A percentile compares a stretch with the other conserved stretches of the same genome.
phyloP scores from a whole-genome alignment of 1,139 yeast genomes.

The Meyerozyma guilliermondii region DNA sequence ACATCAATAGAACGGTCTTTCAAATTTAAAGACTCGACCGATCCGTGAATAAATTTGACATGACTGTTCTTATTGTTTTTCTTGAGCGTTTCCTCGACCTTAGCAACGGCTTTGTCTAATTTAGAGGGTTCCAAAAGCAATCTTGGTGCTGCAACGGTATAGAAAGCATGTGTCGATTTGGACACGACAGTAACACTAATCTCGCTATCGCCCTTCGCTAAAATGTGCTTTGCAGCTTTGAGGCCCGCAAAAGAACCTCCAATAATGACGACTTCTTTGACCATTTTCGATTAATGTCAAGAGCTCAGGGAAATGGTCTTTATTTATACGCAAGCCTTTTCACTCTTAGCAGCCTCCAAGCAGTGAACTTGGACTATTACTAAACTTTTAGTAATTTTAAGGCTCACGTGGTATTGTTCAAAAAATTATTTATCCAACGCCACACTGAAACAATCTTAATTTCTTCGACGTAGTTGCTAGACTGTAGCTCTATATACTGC shows the following conservation, averaged over 20 bases:
- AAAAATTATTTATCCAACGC: too few relatives aligned
- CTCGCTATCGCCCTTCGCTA: conserved; percentile 3
- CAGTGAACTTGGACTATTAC: neutral
- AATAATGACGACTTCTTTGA: conserved; percentile 18
- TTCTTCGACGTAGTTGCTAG: too few relatives aligned
- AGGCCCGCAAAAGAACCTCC: conserved; percentile 34
- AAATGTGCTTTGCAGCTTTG: conserved; percentile 18
- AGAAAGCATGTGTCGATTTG: conserved; percentile 16
- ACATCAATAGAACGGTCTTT: conserved; percentile 8
- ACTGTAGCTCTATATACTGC: too few relatives aligned
- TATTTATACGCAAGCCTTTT: neutral
- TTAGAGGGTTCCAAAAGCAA: conserved; percentile 21
- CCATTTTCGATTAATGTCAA: neutral
- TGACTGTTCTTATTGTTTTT: conserved; percentile 10
- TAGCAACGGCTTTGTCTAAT: conserved; percentile 15
- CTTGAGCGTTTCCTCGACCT: conserved; percentile 14
- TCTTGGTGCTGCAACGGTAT: conserved; percentile 27
- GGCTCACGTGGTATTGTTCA: neutral
- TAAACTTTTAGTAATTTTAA: neutral
- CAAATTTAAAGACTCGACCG: conserved; percentile 17
- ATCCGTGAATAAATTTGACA: conserved; percentile 11
- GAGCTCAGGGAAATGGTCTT: too few relatives aligned
- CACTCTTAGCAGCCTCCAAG: too few relatives aligned
- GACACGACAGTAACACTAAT: conserved; percentile 10
- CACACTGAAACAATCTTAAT: too few relatives aligned